Percentiles rank a stretch among this genome's conserved stretches.
These are phyloP conservation scores for Penicillium canariense DNA, from an alignment of 495 filamentous ascomycete species.

Conservation along the genomic window DNA sequence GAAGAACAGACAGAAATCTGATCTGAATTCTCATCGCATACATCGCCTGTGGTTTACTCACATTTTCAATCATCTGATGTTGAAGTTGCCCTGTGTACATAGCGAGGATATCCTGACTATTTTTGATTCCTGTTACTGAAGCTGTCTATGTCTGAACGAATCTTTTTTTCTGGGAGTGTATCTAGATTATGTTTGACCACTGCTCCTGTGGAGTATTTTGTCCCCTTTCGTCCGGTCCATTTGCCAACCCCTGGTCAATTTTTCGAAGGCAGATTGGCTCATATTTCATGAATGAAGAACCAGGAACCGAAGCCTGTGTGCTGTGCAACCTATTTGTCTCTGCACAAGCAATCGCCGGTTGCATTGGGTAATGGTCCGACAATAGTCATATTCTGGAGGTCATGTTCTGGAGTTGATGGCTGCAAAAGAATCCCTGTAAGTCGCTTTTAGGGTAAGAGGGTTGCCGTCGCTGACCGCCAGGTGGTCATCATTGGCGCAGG, in stretches of 20 bases:
- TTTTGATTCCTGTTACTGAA: neutral
- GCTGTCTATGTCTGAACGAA: slow-evolving; percentile 4
- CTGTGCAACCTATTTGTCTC: neutral
- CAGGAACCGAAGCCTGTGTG: neutral
- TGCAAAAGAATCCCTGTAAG: neutral
- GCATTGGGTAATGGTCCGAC: neutral
- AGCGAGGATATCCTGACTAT: neutral
- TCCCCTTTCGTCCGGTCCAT: neutral
- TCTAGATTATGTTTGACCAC: neutral
- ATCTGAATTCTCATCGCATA: neutral
- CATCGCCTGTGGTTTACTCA: neutral
- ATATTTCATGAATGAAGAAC: neutral
- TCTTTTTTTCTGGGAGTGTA: neutral
- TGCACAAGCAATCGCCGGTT: neutral
- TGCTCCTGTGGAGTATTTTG: neutral
- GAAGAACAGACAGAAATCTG: slow-evolving; percentile 41
- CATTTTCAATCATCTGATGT: neutral
- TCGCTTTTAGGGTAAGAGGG: neutral
- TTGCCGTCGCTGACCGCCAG: neutral
- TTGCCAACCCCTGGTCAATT: neutral
- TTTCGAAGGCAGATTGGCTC: neutral
- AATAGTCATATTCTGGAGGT: too few relatives aligned
- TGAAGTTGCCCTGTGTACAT: neutral
- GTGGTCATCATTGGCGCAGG: neutral
- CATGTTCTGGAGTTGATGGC: neutral